Conservation (phyloP, 2,329 filamentous ascomycete species). For the Talaromyces piceae region DNA sequence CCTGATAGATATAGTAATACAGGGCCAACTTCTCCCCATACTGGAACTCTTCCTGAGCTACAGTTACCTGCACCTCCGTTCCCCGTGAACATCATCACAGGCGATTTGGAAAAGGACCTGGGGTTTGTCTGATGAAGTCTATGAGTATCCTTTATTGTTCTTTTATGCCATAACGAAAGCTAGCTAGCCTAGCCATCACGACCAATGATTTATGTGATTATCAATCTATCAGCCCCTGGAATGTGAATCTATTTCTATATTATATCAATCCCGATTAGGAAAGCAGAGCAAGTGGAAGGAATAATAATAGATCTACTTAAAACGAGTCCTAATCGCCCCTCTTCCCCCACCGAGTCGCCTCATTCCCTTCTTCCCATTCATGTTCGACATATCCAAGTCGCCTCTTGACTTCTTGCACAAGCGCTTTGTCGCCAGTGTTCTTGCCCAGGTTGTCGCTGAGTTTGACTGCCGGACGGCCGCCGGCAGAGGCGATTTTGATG, state of each 20-base stretch:
- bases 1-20: not conserved
- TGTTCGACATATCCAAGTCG: conserved; percentile 80
- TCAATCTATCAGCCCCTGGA: not conserved
- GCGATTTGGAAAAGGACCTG: conserved; percentile 31
- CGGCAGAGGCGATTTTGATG: conserved; percentile 86
- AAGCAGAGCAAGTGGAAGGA: not conserved
- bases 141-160: not conserved
- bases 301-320: not conserved
- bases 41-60: not conserved
- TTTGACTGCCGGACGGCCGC: conserved; percentile 77
- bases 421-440: conserved; percentile 80
- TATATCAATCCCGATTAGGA: too few relatives aligned
- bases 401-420: conserved; percentile 75
- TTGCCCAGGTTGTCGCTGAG: conserved; percentile 88
- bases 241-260: not conserved
- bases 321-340: conserved; percentile 7
- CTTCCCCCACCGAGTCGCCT: conserved; percentile 69
- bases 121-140: conserved; percentile 17
- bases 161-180: not conserved
- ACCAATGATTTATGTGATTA: not conserved
- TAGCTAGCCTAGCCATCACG: not conserved
- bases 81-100: conserved; percentile 21
- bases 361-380: conserved; percentile 74
- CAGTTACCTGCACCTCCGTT: not conserved
- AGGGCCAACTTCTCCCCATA: not conserved